Conservation (phyloP, 2,329 filamentous ascomycete genomes). For the Fragosphaeria purpurea region DNA sequence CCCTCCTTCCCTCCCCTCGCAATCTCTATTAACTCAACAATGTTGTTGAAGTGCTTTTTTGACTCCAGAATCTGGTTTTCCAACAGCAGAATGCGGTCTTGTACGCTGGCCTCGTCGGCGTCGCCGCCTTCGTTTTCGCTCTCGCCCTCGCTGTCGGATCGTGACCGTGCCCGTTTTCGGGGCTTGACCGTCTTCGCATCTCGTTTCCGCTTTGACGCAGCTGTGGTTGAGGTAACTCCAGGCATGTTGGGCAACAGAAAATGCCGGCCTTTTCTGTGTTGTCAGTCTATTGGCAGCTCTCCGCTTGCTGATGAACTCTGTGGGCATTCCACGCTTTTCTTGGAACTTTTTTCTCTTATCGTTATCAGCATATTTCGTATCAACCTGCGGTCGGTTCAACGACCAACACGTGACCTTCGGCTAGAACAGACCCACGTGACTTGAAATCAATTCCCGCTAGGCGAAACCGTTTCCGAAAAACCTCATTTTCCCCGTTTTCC, state of each 20-base stretch:
- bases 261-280: too few species aligned
- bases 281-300: too few species aligned
- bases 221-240: neutral
- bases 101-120: constrained; percentile 34
- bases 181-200: constrained; percentile 30
- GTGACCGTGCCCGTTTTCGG: constrained; percentile 42
- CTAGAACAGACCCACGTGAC: constrained; percentile 5
- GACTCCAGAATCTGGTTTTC: constrained; percentile 78
- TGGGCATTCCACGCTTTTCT: too few species aligned
- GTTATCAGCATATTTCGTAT: neutral
- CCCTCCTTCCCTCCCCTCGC: constrained; percentile 30
- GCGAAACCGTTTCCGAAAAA: constrained; percentile 27
- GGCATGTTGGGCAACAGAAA: constrained; percentile 3
- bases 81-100: constrained; percentile 60
- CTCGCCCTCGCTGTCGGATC: constrained; percentile 37
- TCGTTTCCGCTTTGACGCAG: constrained; percentile 41
- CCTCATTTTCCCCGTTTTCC: constrained; percentile 24
- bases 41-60: constrained; percentile 86
- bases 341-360: neutral
- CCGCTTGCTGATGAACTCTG: too few species aligned
- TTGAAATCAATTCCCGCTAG: constrained; percentile 8
- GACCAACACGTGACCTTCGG: neutral
- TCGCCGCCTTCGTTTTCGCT: constrained; percentile 37
- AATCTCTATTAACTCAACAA: constrained; percentile 59
- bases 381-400: constrained; percentile 1